A percentile compares a stretch with the other conserved stretches of the same genome.
Conservation (phyloP, 2,329 filamentous ascomycete species). For the Ceratocystis harringtonii region DNA sequence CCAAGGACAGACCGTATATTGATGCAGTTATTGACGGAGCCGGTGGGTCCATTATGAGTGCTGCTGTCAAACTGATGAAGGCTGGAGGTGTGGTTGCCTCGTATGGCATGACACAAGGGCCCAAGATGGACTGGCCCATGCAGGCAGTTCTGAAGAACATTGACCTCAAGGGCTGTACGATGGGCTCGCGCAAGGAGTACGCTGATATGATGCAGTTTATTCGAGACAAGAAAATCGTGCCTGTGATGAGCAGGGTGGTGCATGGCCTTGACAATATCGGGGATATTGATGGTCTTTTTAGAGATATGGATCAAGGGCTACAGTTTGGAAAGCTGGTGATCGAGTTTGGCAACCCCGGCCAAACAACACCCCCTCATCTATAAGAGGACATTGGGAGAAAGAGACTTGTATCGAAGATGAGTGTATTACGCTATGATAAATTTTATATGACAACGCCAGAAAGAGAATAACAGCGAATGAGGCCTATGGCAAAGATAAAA, state of each 20-base stretch:
- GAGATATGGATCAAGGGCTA: constrained; percentile 68
- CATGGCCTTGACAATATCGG: constrained; percentile 59
- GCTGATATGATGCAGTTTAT: constrained; percentile 82
- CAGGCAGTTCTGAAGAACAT: constrained; percentile 71
- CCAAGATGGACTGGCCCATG: constrained; percentile 81
- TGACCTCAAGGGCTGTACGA: constrained; percentile 72
- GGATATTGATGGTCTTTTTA: constrained; percentile 70
- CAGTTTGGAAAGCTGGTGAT: constrained; percentile 93
- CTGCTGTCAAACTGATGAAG: constrained; percentile 55
- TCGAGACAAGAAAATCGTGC: constrained; percentile 52
- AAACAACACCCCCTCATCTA: constrained; percentile 16
- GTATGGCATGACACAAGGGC: constrained; percentile 82
- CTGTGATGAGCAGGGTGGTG: constrained; percentile 61
- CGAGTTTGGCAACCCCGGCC: constrained; percentile 37
- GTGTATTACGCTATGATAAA: constrained; percentile 5
- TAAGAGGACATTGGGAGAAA: neutral
- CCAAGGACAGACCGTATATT: constrained; percentile 49
- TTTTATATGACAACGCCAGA: neutral
- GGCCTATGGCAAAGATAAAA: neutral
- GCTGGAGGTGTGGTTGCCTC: constrained; percentile 66
- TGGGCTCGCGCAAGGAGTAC: constrained; percentile 85
- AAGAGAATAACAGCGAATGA: neutral
- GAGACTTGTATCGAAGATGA: neutral
- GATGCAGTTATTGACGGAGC: constrained; percentile 87
- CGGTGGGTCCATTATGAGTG: constrained; percentile 67